Evolutionary conservation across 1,284 basidiomycete genomes (phyloP), one percentile per base, ranked within the genome.

Genomic region (Trichosporon inkin): DNA sequence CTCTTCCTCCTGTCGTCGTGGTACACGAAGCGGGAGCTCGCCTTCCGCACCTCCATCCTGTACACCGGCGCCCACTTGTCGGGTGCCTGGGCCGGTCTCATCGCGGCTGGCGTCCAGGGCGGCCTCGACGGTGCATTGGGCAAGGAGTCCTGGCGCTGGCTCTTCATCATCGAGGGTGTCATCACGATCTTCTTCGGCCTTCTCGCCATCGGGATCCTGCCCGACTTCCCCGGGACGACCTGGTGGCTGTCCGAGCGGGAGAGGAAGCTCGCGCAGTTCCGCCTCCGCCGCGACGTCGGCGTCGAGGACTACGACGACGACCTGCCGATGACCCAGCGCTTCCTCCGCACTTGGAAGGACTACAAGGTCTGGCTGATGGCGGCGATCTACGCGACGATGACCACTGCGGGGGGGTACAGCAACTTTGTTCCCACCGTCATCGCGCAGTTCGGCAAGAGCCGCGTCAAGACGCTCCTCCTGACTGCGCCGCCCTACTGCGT

Each of bases 381-480:
- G 3, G 39, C 62, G 11, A 64, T 64, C 49, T 64, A 64, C 37
- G 61, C 60, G 13, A 37, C 53, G 19, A 64, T 64, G 63, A 62
- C 63, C 2, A 64, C 63, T 16, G 71, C 68, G 0, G 68, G 67
- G 20, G 66, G 67, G 4, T 71, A 70, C 65, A 60, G 63, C 17
- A 62, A 66, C 51, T 72, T 71, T 55, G 68, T 71, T 51, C 70
- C 68, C 6, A 68, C 67, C 4, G 66, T 69, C 19, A 67, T 71
- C 17, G 34, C 55, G 17, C 69, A 69, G 5, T 70, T 77, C 24
- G 76, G 76, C 13, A 72, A 67, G 4, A 52, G 36, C 17, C 55
- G 53, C 14, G 58, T 64, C 40, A 55, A 56, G 44, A 73, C 71
- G 0, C 70, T 78, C 13, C 67, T 78, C 5, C 70, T 78, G 36